These are phyloP conservation scores for Oemleria cerasiformis DNA, from an alignment of 306 rosid genomes.

Conservation along the genomic window DNA sequence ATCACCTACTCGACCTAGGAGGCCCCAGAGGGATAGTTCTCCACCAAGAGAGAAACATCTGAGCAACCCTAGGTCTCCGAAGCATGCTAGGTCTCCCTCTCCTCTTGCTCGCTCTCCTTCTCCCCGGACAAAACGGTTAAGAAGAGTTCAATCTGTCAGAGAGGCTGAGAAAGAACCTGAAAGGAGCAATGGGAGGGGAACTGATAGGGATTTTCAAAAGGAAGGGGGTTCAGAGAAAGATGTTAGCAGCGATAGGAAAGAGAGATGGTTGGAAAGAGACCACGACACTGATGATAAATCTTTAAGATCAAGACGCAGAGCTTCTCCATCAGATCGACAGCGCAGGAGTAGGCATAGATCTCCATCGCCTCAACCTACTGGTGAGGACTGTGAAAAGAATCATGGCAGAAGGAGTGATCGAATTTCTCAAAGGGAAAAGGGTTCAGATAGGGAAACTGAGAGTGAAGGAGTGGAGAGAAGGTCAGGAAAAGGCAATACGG, in stretches of 20 bases:
- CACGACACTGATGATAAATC: slow-evolving; percentile 35
- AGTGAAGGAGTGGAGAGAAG: slow-evolving; percentile 49
- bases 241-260: slow-evolving; percentile 42
- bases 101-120: slow-evolving; percentile 47
- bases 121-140: slow-evolving; percentile 55
- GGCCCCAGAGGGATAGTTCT: slow-evolving; percentile 27
- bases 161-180: slow-evolving; percentile 34
- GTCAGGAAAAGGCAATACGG: slow-evolving; percentile 37
- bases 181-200: slow-evolving; percentile 22
- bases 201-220: slow-evolving; percentile 25
- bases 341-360: slow-evolving; percentile 22
- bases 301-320: slow-evolving; percentile 55
- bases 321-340: slow-evolving; percentile 28
- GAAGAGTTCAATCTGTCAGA: slow-evolving; percentile 38
- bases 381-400: slow-evolving; percentile 9
- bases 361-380: slow-evolving; percentile 23
- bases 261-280: slow-evolving; percentile 37
- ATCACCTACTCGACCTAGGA: slow-evolving; percentile 41
- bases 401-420: slow-evolving; percentile 13
- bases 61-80: slow-evolving; percentile 25
- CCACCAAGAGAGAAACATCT: slow-evolving; percentile 37
- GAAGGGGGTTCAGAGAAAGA: slow-evolving; percentile 56
- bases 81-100: slow-evolving; percentile 29
- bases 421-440: slow-evolving; percentile 38
- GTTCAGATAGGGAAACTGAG: slow-evolving; percentile 45